These are phyloP conservation scores for Magnusiomyces suaveolens DNA, from an alignment of 1,139 yeast species.

Conservation along the genomic window DNA sequence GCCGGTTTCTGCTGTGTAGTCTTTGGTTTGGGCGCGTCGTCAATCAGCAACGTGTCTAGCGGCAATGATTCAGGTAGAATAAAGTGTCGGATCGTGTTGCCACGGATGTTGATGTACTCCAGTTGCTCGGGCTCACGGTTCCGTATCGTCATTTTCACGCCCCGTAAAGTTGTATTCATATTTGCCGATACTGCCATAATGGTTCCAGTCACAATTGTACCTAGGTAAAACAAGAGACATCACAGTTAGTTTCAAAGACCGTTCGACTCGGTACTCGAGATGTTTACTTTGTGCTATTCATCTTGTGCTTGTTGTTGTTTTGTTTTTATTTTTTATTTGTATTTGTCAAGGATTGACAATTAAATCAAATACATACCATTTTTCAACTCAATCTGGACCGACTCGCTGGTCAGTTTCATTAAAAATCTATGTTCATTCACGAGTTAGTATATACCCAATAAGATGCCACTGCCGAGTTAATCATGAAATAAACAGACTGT, in stretches of 20 bases:
- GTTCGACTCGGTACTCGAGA: too few relatives aligned
- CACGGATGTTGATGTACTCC: constrained; percentile 78
- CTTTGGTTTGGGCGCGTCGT: constrained; percentile 43
- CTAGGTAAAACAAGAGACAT: constrained; percentile 15
- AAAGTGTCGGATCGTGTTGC: constrained; percentile 79
- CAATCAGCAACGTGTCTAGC: constrained; percentile 63
- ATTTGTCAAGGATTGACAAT: neutral
- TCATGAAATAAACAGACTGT: neutral
- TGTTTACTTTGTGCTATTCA: neutral
- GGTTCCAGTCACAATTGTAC: constrained; percentile 56
- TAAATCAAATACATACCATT: constrained; percentile 45
- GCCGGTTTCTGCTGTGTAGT: constrained; percentile 17
- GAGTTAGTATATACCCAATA: neutral
- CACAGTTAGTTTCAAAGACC: too few relatives aligned
- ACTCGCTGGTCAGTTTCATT: constrained; percentile 79
- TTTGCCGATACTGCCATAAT: constrained; percentile 78
- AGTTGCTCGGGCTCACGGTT: constrained; percentile 64
- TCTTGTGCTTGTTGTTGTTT: neutral
- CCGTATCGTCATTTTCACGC: constrained; percentile 65
- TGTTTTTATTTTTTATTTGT: neutral
- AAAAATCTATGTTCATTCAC: constrained; percentile 50
- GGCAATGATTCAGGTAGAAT: constrained; percentile 83
- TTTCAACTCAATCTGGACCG: constrained; percentile 85
- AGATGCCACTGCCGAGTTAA: neutral
- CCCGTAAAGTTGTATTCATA: constrained; percentile 82